phyloP scores from a whole-genome alignment of 345 rosid species.

The Citrus unshiu region DNA sequence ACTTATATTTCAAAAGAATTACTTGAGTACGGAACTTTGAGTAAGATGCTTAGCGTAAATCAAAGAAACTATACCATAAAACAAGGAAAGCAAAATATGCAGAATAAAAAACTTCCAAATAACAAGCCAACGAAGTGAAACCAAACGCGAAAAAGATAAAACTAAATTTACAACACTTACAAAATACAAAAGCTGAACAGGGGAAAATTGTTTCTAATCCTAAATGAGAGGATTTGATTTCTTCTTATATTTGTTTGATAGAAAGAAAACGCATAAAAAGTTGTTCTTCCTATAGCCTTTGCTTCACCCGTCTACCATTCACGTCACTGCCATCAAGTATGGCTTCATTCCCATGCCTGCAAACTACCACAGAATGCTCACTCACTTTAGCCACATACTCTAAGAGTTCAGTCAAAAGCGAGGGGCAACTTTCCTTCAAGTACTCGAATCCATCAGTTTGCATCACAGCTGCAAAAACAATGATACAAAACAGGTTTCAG shows the following conservation, averaged over 20 bases:
- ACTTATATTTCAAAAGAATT: too few relatives aligned
- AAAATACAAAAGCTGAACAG: conserved; percentile 6
- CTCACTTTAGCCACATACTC: conserved; percentile 51
- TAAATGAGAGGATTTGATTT: conserved; percentile 7
- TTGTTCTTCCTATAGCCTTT: conserved; percentile 32
- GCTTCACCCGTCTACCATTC: conserved; percentile 66
- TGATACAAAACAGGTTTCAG: neutral
- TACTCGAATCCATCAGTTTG: conserved; percentile 62
- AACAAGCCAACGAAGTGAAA: conserved; percentile 13
- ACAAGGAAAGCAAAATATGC: neutral
- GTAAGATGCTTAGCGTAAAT: neutral
- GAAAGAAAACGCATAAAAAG: conserved; percentile 6
- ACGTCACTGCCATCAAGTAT: conserved; percentile 49
- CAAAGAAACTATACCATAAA: neutral
- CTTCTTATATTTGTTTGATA: conserved; percentile 11
- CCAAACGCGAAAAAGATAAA: neutral
- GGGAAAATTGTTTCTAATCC: conserved; percentile 26
- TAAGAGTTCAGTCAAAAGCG: conserved; percentile 49
- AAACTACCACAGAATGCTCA: conserved; percentile 38
- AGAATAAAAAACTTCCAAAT: neutral
- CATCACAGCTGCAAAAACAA: conserved; percentile 51
- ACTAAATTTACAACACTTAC: conserved; percentile 36
- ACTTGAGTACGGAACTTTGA: too few relatives aligned
- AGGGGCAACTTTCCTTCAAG: conserved; percentile 55
- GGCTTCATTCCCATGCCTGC: conserved; percentile 39